Evolutionary conservation across 164 flowering plant species (phyloP), one percentile per base, ranked within the genome.

Genomic region (Houttuynia cordata): DNA sequence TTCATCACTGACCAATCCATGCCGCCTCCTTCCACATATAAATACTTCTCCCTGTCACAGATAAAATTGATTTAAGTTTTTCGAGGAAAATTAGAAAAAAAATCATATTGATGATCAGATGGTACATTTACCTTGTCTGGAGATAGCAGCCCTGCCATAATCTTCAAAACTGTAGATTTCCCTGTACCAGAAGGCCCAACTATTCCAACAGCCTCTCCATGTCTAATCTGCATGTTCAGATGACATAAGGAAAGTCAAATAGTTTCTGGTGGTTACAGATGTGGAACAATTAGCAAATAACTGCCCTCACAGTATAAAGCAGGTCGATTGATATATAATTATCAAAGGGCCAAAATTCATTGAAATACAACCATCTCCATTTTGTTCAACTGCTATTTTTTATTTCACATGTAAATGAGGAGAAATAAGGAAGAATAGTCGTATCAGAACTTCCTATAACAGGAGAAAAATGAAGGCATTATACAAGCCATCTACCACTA

Each of bases 111-210:
- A 24, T 19, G n/a, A 39, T 50, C 22, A 23, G 25, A 54, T n/a
- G 39, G 54, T 21, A 51, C 30, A 53, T 25, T 41, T 41, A 84
- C 98, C 94, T 85, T 83, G 76, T 94, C 99, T 20, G 99, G 96
- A 67, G 96, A 85, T 75, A 94, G 97, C 76, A 94, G 97, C 39
- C 99, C 99, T 8, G 99, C 96, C 47, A 94, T 85, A 68, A 94
- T 85, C 73, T 88, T 94, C 64, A 94, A 64, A 24, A 91, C 72
- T 19, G 97, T 91, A 51, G 99, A 94, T 72, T 94, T 94, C 47
- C 99, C 99, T 47, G 96, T 91, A 37, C 99, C 99, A 73, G 99
- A 94, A 64, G 99, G 99, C 51, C 97, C 99, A 79, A 94, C 85
- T 50, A 94, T 88, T 63, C 99, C 99, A 71, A 94, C 92, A 65